Evolutionary conservation across 2,329 filamentous ascomycete species (phyloP).

Genomic region (Ophiosphaerella korrae): DNA sequence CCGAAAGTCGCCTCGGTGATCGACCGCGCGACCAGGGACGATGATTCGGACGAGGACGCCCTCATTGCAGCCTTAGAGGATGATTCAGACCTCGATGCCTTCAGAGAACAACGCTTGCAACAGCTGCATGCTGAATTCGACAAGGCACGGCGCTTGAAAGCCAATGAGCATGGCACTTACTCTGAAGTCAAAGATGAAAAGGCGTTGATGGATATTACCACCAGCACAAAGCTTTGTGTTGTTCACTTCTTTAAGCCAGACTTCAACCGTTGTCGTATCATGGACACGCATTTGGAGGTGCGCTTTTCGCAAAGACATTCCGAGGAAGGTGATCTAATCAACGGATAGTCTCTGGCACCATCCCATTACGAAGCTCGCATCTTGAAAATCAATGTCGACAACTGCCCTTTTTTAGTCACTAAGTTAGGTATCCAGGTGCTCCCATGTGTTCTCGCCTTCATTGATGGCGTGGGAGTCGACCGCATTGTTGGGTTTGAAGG

Average conservation of each 20-base stretch:
- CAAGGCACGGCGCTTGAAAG: constrained; percentile 58
- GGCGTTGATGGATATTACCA: constrained; percentile 64
- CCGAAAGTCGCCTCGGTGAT: constrained; percentile 57
- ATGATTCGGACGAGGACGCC: constrained; percentile 63
- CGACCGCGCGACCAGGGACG: constrained; percentile 48
- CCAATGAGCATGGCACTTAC: constrained; percentile 59
- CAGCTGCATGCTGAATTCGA: constrained; percentile 63
- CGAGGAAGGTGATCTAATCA: background rate
- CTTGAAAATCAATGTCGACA: constrained; percentile 63
- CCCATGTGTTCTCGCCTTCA: constrained; percentile 63
- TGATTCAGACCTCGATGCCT: constrained; percentile 58
- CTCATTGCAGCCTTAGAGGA: constrained; percentile 65
- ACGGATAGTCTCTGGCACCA: constrained; percentile 53
- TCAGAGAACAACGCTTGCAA: constrained; percentile 63
- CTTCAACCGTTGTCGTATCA: constrained; percentile 65
- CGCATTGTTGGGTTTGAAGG: constrained; percentile 65
- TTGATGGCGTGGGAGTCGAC: constrained; percentile 61
- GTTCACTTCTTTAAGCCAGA: constrained; percentile 70
- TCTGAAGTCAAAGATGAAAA: constrained; percentile 64
- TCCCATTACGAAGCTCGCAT: constrained; percentile 65
- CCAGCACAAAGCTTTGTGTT: constrained; percentile 61
- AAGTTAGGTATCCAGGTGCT: constrained; percentile 63
- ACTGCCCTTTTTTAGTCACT: constrained; percentile 63
- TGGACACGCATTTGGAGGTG: constrained; percentile 63
- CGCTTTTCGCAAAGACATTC: constrained; percentile 6